Evolutionary conservation across 179 eudicot genomes (phyloP), one percentile per base, ranked within the genome.

Genomic region (Gypsophila paniculata): DNA sequence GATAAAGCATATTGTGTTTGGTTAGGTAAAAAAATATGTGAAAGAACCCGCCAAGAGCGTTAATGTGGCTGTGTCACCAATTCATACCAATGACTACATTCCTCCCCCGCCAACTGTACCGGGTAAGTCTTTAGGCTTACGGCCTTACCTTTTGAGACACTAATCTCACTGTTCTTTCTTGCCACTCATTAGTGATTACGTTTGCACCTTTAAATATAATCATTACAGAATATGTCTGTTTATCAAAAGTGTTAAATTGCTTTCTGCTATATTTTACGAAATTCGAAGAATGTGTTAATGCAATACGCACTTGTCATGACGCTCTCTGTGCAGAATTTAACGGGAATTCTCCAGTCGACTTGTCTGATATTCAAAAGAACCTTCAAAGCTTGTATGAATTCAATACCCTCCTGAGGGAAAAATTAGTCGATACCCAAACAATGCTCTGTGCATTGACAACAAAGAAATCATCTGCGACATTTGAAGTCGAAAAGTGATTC

Each of bases 371-470:
- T 71, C 86, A 82, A 61, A 81, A 83, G 78, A 85, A 75, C 75
- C 82, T 93, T 59, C 85, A 89, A 74, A 75, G 79, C 51, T 75
- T 93, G 26, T 89, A 88, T 22, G 88, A 90, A 52, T 93, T 89
- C 71, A 93, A 87, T 65, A 76, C 75, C 44, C 79, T 81, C 82
- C 83, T 93, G 69, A 84, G 95, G 70, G 90, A 93, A 48, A 82
- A 83, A 74, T 67, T 93, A 74, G 72, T 75, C 29, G 66, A 78
- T 74, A 77, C 92, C 18, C 91, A 87, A 64, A 82, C 86, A 36
- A 82, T 79, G 86, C 84, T 91, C 34, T 81, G 68, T 63, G 76
- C 81, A 77, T 73, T 88, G 71, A 77, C 85, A 57, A 68, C 53
- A 8, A 58, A 58, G 32, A 4, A 58, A 21, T 17, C 62, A 22